Conservation (phyloP, 352 stramenopile species). For the Pythium diclinum region DNA sequence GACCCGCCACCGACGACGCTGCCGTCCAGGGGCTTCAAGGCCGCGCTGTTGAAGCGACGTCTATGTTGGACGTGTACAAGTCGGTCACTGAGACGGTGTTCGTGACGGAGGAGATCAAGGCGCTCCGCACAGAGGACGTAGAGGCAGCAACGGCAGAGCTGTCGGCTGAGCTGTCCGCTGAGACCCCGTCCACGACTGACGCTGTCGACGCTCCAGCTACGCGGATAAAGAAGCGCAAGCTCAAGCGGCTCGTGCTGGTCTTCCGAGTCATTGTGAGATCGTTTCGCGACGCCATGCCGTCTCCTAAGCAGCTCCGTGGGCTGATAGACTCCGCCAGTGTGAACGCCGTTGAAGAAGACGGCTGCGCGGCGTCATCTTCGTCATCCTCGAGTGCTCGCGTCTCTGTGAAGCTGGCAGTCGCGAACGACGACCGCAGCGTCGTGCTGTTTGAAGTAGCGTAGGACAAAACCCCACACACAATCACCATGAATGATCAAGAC, state of each 20-base stretch:
- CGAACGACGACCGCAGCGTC: slow-evolving; percentile 52
- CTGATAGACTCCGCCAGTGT: slow-evolving; percentile 6
- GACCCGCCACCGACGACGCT: not conserved
- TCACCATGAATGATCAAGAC: not conserved
- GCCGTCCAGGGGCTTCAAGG: not conserved
- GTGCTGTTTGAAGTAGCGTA: slow-evolving; percentile 53
- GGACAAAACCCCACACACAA: not conserved
- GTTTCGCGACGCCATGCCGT: slow-evolving; percentile 40
- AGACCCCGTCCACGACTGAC: not conserved
- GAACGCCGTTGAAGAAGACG: not conserved
- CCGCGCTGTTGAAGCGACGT: not conserved
- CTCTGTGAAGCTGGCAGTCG: slow-evolving; percentile 64
- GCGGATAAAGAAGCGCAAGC: slow-evolving; percentile 33
- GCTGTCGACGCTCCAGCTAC: slow-evolving; percentile 1
- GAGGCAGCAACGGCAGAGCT: not conserved
- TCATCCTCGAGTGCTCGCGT: slow-evolving; percentile 5
- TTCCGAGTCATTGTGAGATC: slow-evolving; percentile 57
- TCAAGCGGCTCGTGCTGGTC: slow-evolving; percentile 44
- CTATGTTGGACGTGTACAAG: slow-evolving; percentile 67
- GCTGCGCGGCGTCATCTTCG: no score
- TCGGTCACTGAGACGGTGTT: slow-evolving; percentile 29
- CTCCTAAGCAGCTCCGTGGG: slow-evolving; percentile 21
- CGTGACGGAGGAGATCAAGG: slow-evolving; percentile 4
- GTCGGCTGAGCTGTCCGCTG: not conserved
- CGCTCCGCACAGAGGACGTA: not conserved